phyloP scores from a whole-genome alignment of 805 yeast genomes.

The Yamadazyma paraphyllophila region DNA sequence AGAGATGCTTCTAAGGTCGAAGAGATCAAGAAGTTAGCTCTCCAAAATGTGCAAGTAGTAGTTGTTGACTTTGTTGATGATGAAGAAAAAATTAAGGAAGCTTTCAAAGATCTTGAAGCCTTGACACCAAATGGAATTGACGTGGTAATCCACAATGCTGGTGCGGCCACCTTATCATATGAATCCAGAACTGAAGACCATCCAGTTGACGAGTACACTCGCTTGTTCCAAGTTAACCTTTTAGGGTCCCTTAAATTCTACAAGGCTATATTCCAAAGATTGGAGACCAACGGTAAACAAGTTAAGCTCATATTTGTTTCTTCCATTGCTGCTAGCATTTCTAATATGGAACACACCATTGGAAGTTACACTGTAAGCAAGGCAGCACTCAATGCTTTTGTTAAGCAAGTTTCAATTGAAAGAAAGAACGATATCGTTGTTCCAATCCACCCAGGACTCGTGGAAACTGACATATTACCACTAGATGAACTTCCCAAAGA shows the following conservation, averaged over 20 bases:
- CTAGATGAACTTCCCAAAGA: too few species aligned
- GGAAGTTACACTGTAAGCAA: slow-evolving; percentile 31
- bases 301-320: slow-evolving; percentile 7
- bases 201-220: background rate
- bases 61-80: slow-evolving; percentile 7
- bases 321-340: slow-evolving; percentile 13
- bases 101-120: slow-evolving; percentile 11
- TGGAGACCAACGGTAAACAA: background rate
- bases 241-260: slow-evolving; percentile 2
- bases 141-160: slow-evolving; percentile 36
- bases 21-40: slow-evolving; percentile 1
- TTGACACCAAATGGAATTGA: slow-evolving; percentile 31
- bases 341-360: background rate
- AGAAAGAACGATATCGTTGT: slow-evolving; percentile 24
- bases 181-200: background rate
- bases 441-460: slow-evolving; percentile 41
- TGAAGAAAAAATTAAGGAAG: slow-evolving; percentile 9
- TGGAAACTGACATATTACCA: slow-evolving; percentile 30
- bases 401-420: slow-evolving; percentile 21
- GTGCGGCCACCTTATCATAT: slow-evolving; percentile 8
- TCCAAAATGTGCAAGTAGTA: slow-evolving; percentile 8
- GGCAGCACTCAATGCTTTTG: slow-evolving; percentile 30
- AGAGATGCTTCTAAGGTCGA: slow-evolving; percentile 20
- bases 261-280: background rate
- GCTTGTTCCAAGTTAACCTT: background rate